These are phyloP conservation scores for Carex pumila DNA, from an alignment of 176 grass and related monocot species.

Conservation along the genomic window DNA sequence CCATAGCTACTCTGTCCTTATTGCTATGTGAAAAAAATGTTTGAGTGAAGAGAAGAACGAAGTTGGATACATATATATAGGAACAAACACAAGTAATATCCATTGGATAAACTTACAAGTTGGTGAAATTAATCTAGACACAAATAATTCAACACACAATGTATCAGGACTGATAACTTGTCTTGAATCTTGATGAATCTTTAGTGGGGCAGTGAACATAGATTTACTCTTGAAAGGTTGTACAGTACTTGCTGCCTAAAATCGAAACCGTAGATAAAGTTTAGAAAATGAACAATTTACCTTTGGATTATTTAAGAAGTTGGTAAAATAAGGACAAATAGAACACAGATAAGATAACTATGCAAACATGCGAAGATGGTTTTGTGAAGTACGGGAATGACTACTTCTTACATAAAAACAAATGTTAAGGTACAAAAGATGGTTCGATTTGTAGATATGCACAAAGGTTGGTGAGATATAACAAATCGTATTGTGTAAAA, in stretches of 20 bases:
- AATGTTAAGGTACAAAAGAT: neutral
- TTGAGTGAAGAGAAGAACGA: neutral
- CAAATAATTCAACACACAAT: neutral
- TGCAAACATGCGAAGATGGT: neutral
- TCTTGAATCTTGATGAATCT: neutral
- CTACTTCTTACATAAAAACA: neutral
- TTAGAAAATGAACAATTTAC: neutral
- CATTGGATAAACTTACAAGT: slow-evolving; percentile 8
- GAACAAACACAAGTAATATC: neutral
- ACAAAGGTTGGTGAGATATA: neutral
- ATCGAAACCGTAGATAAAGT: neutral
- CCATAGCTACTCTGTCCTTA: neutral
- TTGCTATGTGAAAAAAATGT: neutral
- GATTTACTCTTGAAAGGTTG: neutral
- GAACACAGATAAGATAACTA: neutral
- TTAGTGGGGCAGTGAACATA: no score
- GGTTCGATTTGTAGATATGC: neutral
- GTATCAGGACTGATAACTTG: neutral
- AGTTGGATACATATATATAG: neutral
- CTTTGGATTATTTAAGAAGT: neutral
- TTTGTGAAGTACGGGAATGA: neutral
- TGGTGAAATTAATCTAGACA: neutral
- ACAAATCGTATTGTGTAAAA: neutral
- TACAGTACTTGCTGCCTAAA: neutral
- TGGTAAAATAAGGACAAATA: neutral